Evolutionary conservation across 805 yeast genomes (phyloP).

Genomic region (Candida jianshihensis): DNA sequence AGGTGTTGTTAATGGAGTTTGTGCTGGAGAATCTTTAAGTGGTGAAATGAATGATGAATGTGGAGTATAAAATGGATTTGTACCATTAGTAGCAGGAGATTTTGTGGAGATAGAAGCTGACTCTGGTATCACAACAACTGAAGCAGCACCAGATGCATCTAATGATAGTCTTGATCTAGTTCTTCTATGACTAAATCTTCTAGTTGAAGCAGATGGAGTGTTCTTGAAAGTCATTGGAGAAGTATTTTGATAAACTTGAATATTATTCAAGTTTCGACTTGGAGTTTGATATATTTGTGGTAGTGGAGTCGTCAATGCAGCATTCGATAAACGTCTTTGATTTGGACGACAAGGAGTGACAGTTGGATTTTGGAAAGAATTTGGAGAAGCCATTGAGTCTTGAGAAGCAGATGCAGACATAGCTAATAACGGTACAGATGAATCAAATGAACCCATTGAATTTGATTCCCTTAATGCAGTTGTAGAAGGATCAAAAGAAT

Average conservation of each 20-base stretch:
- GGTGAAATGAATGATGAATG: constrained; percentile 36
- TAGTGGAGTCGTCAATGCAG: constrained; percentile 27
- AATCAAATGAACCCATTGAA: constrained; percentile 28
- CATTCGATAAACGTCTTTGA: constrained; percentile 14
- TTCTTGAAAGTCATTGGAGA: constrained; percentile 9
- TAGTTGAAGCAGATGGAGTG: constrained; percentile 16
- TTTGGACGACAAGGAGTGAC: constrained; percentile 27
- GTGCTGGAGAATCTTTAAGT: constrained; percentile 17
- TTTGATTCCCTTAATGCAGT: constrained; percentile 22
- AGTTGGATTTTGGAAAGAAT: constrained; percentile 28
- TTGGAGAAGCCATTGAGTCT: constrained; percentile 17
- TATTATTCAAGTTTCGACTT: constrained; percentile 6
- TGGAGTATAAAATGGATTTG: constrained; percentile 45
- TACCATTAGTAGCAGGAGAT: constrained; percentile 28
- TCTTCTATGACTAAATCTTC: constrained; percentile 29
- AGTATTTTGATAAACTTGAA: constrained; percentile 1
- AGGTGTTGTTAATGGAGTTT: constrained; percentile 22
- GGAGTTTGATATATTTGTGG: constrained; percentile 21
- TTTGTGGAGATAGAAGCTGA: constrained; percentile 20
- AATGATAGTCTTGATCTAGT: constrained; percentile 34
- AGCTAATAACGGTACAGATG: constrained; percentile 24
- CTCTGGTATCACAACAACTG: constrained; percentile 17
- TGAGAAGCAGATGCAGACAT: constrained; percentile 19
- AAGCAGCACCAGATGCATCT: constrained; percentile 27
- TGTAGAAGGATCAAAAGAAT: not conserved